Conservation (phyloP, 768 basidiomycete genomes). For the Lentinula guzmanii region DNA sequence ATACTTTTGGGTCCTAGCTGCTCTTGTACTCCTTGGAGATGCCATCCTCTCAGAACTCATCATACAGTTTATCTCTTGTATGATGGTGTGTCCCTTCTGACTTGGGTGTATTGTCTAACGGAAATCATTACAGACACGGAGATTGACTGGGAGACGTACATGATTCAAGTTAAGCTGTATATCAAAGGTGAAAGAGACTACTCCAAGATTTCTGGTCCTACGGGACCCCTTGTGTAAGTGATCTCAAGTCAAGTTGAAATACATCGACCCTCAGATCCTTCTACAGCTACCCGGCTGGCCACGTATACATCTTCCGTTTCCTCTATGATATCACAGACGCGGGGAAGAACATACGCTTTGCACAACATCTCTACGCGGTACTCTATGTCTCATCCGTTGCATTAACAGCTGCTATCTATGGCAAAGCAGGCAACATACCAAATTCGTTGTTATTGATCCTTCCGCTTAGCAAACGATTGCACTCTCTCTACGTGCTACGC, state of each 20-base stretch:
- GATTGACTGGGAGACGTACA: conserved; percentile 97
- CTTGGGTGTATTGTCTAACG: conserved; percentile 7
- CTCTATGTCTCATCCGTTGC: conserved; percentile 68
- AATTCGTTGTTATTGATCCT: conserved; percentile 72
- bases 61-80: conserved; percentile 73
- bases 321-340: conserved; percentile 59
- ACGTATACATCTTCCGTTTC: conserved; percentile 74
- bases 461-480: conserved; percentile 86
- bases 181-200: conserved; percentile 82
- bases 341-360: conserved; percentile 53
- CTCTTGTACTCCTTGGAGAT: conserved; percentile 68
- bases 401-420: conserved; percentile 66
- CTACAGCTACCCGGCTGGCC: conserved; percentile 89
- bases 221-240: conserved; percentile 85
- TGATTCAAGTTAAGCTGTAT: conserved; percentile 79
- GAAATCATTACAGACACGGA: conserved; percentile 71
- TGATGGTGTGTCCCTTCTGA: conserved; percentile 32
- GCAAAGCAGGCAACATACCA: conserved; percentile 49
- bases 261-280: background rate
- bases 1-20: conserved; percentile 65
- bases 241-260: background rate
- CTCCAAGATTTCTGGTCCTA: conserved; percentile 75
- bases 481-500: conserved; percentile 88
- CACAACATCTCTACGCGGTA: conserved; percentile 73
- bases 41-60: conserved; percentile 73